Evolutionary conservation across 139 green algal species (phyloP), one percentile per base, ranked within the genome.

Genomic region (Cymbomonas tetramitiformis): DNA sequence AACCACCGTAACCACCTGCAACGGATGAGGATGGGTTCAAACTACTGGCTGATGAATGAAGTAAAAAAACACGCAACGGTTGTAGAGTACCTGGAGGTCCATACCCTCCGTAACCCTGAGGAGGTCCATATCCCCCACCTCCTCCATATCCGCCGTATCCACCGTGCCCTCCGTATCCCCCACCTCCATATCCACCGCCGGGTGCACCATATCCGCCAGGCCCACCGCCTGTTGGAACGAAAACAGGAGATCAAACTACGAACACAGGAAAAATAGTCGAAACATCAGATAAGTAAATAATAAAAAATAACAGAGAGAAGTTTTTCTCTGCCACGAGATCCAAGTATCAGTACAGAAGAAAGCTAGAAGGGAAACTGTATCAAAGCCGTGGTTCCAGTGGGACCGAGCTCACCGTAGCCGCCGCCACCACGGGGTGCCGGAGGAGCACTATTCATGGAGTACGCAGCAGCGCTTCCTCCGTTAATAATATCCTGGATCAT

Each of bases 401-500:
- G 41, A 21, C 41, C 21, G 26, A 50, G 6, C 26, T 7, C 41
- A 19, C 12, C 36, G 36, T 15, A 15, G 6, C 41, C 29, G 41
- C 41, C 7, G 41, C 41, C 9, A 23, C 41, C 7, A 23, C 41
- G 41, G 29, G 8, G 6, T 50, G 41, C 7, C 29, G 41, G 21
- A 31, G 41, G 41, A n/a, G n/a, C n/a, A n/a, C 29, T 50, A 5
- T 21, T 23, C 7, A 23, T 38, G 56, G 33, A 46, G 51, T 59
- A 63, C 3, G 36, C 19, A 23, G 57, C 57, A 2, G 31, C 34
- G 29, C 28, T 57, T 2, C 66, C 69, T 40, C 74, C 67, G 33
- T 63, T 52, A 43, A 79, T 77, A 60, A 86, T 81, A 12, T 81
- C 73, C 18, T 52, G 28, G 8, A 87, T 56, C 57, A 74, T 70